Percentiles rank a stretch among this genome's conserved stretches.
phyloP scores from a whole-genome alignment of 164 flowering plant genomes.

The Dillenia turbinata region DNA sequence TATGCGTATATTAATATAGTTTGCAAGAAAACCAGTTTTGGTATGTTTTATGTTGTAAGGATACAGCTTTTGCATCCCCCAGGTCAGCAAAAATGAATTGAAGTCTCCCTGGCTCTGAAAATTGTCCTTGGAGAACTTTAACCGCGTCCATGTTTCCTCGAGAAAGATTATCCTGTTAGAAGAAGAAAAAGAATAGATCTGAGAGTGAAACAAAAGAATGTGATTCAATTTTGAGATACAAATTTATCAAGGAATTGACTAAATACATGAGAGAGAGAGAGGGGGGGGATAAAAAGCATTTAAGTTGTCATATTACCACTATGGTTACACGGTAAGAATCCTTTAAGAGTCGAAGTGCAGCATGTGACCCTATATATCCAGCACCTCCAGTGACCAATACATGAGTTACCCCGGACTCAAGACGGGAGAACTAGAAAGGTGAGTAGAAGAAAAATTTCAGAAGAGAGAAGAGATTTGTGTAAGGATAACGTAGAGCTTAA shows the following conservation, averaged over 20 bases:
- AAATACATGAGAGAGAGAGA: background rate
- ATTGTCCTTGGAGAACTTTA: slow-evolving; percentile 62
- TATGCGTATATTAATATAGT: too few relatives aligned
- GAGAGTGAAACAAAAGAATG: too few relatives aligned
- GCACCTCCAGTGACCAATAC: slow-evolving; percentile 98
- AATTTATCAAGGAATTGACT: background rate
- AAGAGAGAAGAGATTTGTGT: too few relatives aligned
- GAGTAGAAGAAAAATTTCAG: too few relatives aligned
- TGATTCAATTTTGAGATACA: background rate
- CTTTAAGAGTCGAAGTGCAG: slow-evolving; percentile 76
- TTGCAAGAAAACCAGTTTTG: too few relatives aligned
- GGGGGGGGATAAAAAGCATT: too few relatives aligned
- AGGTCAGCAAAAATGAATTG: slow-evolving; percentile 93
- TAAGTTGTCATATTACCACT: slow-evolving; percentile 44
- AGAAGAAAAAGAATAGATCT: background rate
- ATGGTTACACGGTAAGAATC: slow-evolving; percentile 86
- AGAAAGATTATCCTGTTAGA: slow-evolving; percentile 82
- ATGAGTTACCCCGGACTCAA: slow-evolving; percentile 76
- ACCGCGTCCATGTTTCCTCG: slow-evolving; percentile 89
- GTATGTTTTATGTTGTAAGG: slow-evolving; percentile 16
- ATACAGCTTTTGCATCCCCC: slow-evolving; percentile 89
- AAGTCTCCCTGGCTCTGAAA: slow-evolving; percentile 88
- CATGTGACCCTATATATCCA: slow-evolving; percentile 98
- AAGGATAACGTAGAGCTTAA: too few relatives aligned
- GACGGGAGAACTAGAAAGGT: slow-evolving; percentile 56